Evolutionary conservation across 176 grass and related monocot species (phyloP), one percentile per base, ranked within the genome.

Genomic region (Musa acuminata): DNA sequence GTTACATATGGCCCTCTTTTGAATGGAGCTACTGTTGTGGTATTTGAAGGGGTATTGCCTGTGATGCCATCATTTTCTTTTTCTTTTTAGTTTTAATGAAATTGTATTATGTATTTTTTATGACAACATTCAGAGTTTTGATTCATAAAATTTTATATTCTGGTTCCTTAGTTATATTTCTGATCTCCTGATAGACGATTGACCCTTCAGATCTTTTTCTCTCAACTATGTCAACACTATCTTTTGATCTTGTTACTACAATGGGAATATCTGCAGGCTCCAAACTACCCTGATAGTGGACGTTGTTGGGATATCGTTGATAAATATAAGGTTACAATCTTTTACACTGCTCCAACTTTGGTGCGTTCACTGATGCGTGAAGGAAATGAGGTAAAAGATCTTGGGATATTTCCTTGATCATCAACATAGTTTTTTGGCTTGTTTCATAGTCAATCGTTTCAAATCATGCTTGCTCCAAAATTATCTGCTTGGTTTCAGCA

Each of bases 261-360:
- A 51, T 51, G 43, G 25, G 13, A 71, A 51, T 73, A 67, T 67
- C 50, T 88, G 49, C 88, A 97, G 94, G 90, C 87, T 83, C 94
- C 90, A 83, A 97, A 81, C 73, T 97, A 97, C 55, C 94, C 94
- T 77, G 87, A 97, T 85, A 49, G 85, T 21, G 90, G 94, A 22
- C 87, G 94, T 11, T 93, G 80, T 79, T 97, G 94, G 94, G 94
- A 93, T 26, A 91, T 97, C 51, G 94, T 97, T 71, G 94, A 97
- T 75, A 97, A 97, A 81, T 97, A 87, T 51, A 82, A 85, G 74
- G 90, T 97, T 67, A 88, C 94, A 49, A 85, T 97, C 84, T 97
- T 97, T 85, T 97, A 97, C 83, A 97, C 94, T 62, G 94, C 94
- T 63, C 94, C 94, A 78, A 97, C 94, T 74, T 81, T 97, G 60